Evolutionary conservation across 2,329 filamentous ascomycete species (phyloP).

Genomic region (Aspergillus pseudoglaucus): DNA sequence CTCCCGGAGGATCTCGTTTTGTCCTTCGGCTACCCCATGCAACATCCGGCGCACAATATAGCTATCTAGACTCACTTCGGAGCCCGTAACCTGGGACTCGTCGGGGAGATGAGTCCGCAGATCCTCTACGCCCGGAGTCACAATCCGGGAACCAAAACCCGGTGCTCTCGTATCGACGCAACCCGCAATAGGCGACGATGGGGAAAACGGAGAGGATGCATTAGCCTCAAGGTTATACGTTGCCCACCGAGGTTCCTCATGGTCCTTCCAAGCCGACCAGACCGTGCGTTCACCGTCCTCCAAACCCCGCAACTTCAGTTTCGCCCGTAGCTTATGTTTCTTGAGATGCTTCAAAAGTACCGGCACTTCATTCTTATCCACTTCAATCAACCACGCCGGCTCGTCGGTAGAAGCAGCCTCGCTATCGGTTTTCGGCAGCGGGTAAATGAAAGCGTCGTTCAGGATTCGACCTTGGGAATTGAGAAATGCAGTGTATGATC

Average conservation of each 20-base stretch:
- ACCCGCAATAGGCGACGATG: slow-evolving; percentile 21
- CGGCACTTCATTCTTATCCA: slow-evolving; percentile 62
- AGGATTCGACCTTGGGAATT: slow-evolving; percentile 78
- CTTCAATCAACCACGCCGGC: slow-evolving; percentile 67
- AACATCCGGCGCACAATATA: slow-evolving; percentile 76
- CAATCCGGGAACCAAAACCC: slow-evolving; percentile 33
- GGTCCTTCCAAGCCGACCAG: slow-evolving; percentile 68
- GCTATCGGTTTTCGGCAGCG: slow-evolving; percentile 37
- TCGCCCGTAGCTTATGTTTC: slow-evolving; percentile 78
- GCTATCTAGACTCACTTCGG: slow-evolving; percentile 46
- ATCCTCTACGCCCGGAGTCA: slow-evolving; percentile 32
- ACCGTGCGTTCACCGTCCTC: slow-evolving; percentile 59
- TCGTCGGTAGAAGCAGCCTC: slow-evolving; percentile 15
- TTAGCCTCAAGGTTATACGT: slow-evolving; percentile 33
- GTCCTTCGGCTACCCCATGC: slow-evolving; percentile 77
- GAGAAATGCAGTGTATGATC: slow-evolving; percentile 77
- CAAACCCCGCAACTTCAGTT: slow-evolving; percentile 63
- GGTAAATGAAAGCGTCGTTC: slow-evolving; percentile 87
- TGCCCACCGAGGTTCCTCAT: slow-evolving; percentile 30
- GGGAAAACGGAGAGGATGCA: slow-evolving; percentile 23
- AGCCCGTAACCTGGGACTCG: slow-evolving; percentile 36
- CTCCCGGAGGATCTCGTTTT: slow-evolving; percentile 65
- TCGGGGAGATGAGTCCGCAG: slow-evolving; percentile 26
- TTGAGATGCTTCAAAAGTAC: slow-evolving; percentile 65
- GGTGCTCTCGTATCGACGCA: slow-evolving; percentile 37